Conservation (phyloP, 78 protist species). For the Neovahlkampfia damariscottae region DNA sequence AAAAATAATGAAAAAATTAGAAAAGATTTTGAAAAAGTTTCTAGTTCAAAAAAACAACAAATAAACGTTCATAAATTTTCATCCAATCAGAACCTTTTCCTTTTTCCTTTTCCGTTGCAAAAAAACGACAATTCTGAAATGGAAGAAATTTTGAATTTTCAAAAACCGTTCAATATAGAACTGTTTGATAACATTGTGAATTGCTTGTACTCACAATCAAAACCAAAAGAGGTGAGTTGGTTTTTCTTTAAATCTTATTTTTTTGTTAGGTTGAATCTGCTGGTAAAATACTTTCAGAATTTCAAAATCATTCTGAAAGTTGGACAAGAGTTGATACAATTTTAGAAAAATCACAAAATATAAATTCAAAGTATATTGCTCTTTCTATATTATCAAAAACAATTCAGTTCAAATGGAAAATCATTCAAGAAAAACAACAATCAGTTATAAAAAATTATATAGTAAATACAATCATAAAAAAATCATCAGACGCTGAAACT, state of each 20-base stretch:
- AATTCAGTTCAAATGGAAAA: slow-evolving; percentile 69
- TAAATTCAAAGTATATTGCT: slow-evolving; percentile 56
- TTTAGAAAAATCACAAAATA: slow-evolving; percentile 29
- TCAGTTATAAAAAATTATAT: slow-evolving; percentile 67
- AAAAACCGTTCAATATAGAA: slow-evolving; percentile 43
- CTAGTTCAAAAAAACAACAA: too few species aligned
- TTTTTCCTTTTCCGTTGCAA: too few species aligned
- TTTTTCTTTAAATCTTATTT: neutral
- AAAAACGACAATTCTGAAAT: too few species aligned
- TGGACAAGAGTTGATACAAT: slow-evolving; percentile 82
- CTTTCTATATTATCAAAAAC: slow-evolving; percentile 56
- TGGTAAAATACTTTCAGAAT: slow-evolving; percentile 39
- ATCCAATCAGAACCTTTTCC: too few species aligned
- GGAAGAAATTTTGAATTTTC: slow-evolving; percentile 58
- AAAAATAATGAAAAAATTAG: too few species aligned
- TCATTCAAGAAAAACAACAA: slow-evolving; percentile 65
- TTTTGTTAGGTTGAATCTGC: slow-evolving; percentile 30
- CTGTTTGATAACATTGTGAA: slow-evolving; percentile 46
- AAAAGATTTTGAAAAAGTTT: too few species aligned
- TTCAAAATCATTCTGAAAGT: slow-evolving; percentile 68
- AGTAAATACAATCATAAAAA: slow-evolving; percentile 55
- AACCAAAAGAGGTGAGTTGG: slow-evolving; percentile 12
- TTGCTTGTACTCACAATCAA: slow-evolving; percentile 5
- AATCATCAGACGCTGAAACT: slow-evolving; percentile 29
- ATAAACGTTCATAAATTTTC: too few species aligned